A percentile compares a stretch with the other conserved stretches of the same genome.
These are phyloP conservation scores for Aschersonia sp. DNA, from an alignment of 2,329 filamentous ascomycete species.

Conservation along the genomic window DNA sequence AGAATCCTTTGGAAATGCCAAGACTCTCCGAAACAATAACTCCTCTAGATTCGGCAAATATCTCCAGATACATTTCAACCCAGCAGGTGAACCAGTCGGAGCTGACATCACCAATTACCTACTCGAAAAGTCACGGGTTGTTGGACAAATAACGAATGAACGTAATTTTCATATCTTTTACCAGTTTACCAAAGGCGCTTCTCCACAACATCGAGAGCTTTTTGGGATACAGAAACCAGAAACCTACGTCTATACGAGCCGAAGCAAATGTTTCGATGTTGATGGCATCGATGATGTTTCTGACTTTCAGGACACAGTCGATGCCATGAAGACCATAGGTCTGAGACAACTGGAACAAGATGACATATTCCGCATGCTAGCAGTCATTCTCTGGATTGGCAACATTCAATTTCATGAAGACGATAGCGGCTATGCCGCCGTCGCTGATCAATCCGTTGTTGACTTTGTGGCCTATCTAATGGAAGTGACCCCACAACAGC, in stretches of 20 bases:
- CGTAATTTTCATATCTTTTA: conserved; percentile 99
- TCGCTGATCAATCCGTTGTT: conserved; percentile 79
- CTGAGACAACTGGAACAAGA: conserved; percentile 81
- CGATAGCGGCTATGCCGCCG: conserved; percentile 74
- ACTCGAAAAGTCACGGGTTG: conserved; percentile 87
- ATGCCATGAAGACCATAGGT: conserved; percentile 92
- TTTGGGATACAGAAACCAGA: conserved; percentile 87
- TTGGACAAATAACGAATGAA: conserved; percentile 89
- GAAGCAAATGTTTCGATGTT: conserved; percentile 89
- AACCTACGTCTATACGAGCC: conserved; percentile 86
- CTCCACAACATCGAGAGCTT: conserved; percentile 71
- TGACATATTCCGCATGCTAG: conserved; percentile 89
- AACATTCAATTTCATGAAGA: conserved; percentile 88
- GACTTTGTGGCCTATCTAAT: conserved; percentile 91
- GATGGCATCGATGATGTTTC: conserved; percentile 83
- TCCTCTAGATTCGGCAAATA: conserved; percentile 98
- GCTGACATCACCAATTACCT: conserved; percentile 98
- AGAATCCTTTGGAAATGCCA: conserved; percentile 96
- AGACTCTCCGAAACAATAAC: conserved; percentile 97
- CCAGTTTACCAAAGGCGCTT: conserved; percentile 91
- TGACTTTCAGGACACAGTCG: conserved; percentile 79
- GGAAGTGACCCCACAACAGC: conserved; percentile 66
- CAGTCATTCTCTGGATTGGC: conserved; percentile 84
- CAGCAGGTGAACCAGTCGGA: conserved; percentile 79
- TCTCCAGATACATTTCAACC: conserved; percentile 91